Evolutionary conservation across 2,329 filamentous ascomycete genomes (phyloP).

Genomic region (Thelonectria discophora): DNA sequence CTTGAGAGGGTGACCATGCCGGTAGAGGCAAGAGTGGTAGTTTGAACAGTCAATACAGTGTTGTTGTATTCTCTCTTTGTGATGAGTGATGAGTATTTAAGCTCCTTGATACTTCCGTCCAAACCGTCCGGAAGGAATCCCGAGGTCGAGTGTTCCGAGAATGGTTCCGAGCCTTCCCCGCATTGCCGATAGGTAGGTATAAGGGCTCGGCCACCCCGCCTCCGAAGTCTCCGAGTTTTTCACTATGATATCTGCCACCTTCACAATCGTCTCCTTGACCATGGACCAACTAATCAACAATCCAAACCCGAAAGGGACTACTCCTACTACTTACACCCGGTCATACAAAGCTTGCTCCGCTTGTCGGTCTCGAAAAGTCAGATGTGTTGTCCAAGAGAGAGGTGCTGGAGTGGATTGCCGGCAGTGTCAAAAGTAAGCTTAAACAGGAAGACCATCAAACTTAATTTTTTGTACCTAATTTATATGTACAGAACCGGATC

Average conservation of each 20-base stretch:
- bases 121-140: too few species aligned
- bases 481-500: neutral
- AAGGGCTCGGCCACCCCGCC: neutral
- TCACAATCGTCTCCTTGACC: neutral
- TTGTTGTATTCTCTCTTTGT: too few species aligned
- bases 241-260: neutral
- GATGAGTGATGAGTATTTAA: too few species aligned
- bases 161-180: neutral
- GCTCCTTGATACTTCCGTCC: too few species aligned
- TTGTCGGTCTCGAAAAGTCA: neutral
- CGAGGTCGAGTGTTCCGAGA: neutral
- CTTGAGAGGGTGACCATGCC: neutral
- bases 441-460: neutral
- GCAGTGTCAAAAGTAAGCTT: constrained; percentile 1
- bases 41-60: too few species aligned
- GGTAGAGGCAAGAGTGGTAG: neutral
- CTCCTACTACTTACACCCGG: neutral
- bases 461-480: neutral
- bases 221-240: constrained; percentile 6
- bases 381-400: neutral
- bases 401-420: neutral
- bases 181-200: neutral
- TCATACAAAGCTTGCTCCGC: neutral
- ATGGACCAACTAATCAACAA: neutral
- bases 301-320: neutral